Base-by-base conservation (phyloP, 2,329 filamentous ascomycete species). In the Metarhizium brunneum region DNA sequence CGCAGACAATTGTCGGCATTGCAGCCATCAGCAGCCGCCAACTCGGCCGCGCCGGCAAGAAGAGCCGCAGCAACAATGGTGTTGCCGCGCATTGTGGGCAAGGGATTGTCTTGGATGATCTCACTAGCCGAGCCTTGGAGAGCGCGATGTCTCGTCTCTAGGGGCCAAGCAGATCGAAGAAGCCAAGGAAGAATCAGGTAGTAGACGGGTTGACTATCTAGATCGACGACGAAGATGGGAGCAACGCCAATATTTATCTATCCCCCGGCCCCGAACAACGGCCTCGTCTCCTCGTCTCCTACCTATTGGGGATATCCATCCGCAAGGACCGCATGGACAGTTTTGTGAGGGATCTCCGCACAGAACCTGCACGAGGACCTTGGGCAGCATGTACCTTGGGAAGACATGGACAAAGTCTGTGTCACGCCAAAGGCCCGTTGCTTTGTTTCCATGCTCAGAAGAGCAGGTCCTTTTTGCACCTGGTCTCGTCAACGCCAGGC, bases 1-100 rank as follows among this genome's bases (percentile, higher is more conserved):
- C 69, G 67, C 29, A 71, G 66, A 61, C 71, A 73, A 59, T 71
- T 69, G 62, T 73, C 70, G 50, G 68, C 67, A 55, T 61, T 59
- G 62, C 69, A 70, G 25, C 57, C 54, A n/a, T n/a, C 29, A 42
- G 50, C 32, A 51, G 54, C 43, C 32, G 50, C 55, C 14, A 47
- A 32, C 36, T 54, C 53, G 20, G 35, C 36, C 42, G 16, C 47
- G 35, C 45, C 55, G 43, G 48, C 52, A 29, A 58, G 42, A 11
- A 58, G 47, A 45, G 53, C 56, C 18, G 57, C 58, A 6, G 53
- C 47, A 18, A 40, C 38, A 43, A 56, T 53, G 29, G 36, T 30
- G 30, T 54, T 35, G 40, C 42, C 18, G 29, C 47, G 55, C 55
- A 56, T 56, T 48, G 45, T 48, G 45, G 45, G 45, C 45, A 10